Evolutionary conservation across 2,329 filamentous ascomycete species (phyloP), one percentile per base, ranked within the genome.

Genomic region (Fusarium gaditjirri): DNA sequence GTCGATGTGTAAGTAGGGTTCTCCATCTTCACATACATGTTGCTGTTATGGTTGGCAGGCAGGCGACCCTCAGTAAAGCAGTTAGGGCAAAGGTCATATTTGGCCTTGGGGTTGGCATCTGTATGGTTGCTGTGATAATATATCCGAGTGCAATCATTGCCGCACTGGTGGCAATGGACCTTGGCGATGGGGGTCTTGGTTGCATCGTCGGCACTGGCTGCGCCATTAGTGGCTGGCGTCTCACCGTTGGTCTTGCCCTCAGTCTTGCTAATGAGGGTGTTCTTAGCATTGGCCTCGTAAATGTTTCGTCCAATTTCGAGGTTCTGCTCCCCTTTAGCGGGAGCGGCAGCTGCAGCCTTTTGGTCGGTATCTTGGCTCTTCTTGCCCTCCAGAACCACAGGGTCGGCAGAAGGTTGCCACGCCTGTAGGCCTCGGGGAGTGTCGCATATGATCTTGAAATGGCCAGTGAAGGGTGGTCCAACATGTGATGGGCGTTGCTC

Each of bases 401-500:
- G 90, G 75, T 94, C 93, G 3, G 94, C 91, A 23, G 93, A 93
- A 23, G 96, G 96, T 80, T 99, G 96, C 89, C 95, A 97, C 29
- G 95, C 93, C 81, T 98, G 95, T 56, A 99, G 88, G 41, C 96
- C 96, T 65, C 96, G 91, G 58, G 96, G 96, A 2, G 96, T 99
- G 80, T 99, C 96, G 78, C 94, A 96, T 62, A 95, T 95, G 69
- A 98, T 92, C 81, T 94, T 93, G 88, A 99, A 99, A 81, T 99
- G 96, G 42, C 96, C 96, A 8, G 96, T 99, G 78, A 98, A 98
- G 11, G 96, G 96, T 6, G 96, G 95, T 2, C 95, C 95, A 75
- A 98, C 95, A 80, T 95, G 96, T 4, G 96, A 98, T 14, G 96
- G 96, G 65, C 96, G 90, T 74, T 96, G 95, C 80, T 98, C 95